Percentiles rank a stretch among this genome's conserved stretches.
Conservation (phyloP, 108 stramenopile species). For the Skeletonema tropicum region DNA sequence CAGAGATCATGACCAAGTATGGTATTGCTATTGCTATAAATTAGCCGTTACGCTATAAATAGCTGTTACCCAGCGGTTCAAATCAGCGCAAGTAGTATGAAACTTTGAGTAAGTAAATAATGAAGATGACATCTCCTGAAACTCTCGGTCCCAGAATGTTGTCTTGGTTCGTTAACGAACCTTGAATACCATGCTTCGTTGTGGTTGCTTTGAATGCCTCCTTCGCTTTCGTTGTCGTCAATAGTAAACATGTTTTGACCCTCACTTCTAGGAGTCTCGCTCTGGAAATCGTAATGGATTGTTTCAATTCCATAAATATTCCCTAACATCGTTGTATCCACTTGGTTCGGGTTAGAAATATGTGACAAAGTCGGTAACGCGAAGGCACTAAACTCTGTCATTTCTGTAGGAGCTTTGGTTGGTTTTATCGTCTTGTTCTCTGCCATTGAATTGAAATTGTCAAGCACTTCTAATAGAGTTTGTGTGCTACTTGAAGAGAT, state of each 20-base stretch:
- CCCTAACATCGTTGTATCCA: conserved; percentile 1
- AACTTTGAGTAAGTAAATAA: not conserved
- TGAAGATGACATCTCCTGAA: not conserved
- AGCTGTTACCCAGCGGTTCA: not conserved
- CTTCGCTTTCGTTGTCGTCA: not conserved
- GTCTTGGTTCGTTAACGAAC: not conserved
- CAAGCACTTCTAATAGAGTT: conserved; percentile 1
- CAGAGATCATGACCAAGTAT: no score
- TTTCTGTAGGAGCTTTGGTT: conserved; percentile 9
- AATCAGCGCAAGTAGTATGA: conserved; percentile 1
- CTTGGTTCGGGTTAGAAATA: conserved; percentile 7
- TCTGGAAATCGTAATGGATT: not conserved
- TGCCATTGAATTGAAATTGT: not conserved
- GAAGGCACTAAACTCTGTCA: conserved; percentile 16
- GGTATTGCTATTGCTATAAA: no score
- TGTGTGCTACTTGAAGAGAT: not conserved
- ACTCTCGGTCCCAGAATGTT: not conserved
- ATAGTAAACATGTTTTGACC: not conserved
- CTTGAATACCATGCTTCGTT: not conserved
- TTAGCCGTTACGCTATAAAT: no score
- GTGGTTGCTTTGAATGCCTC: not conserved
- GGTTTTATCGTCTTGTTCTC: not conserved
- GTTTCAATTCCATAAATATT: conserved; percentile 7
- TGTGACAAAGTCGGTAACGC: conserved; percentile 22
- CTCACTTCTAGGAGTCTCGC: not conserved